Base-by-base conservation (phyloP, 2,329 filamentous ascomycete species). In the Spiromastix sp. region DNA sequence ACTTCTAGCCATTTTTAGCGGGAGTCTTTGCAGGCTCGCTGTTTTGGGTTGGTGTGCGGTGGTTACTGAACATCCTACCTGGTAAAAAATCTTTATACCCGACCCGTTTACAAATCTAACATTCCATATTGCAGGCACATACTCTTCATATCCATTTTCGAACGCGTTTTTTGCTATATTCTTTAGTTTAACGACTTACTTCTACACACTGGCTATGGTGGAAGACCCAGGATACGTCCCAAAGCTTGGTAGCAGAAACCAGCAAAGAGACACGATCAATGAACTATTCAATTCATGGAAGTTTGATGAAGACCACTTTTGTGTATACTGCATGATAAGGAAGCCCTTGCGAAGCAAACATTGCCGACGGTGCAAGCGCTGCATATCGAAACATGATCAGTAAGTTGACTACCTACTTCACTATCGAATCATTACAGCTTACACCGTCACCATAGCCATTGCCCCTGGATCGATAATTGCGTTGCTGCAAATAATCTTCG, bases 381-480 rank as follows among this genome's bases (percentile, higher is more conserved):
- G 91, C 56, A 84, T 98, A 36, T 86, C 89, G 36, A 93, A 93
- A 60, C 85, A 94, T 62, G 91, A 98, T 55, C 91, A 98, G 85
- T 93, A 63, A 71, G 84, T 71, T 19, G 25, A 17, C 12, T 17
- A 22, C 9, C 8, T 5, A 7, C 12, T 30, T 13, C n/a, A 32
- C 11, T 11, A 18, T 26, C 9, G 12, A 8, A 32, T 34, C 13
- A 16, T 29, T 42, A 30, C 34, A n/a, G 8, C 16, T 43, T 29
- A 43, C 37, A 20, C 13, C 34, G 20, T 34, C 3, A 9, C 29
- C n/a, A 20, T 45, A 93, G 85, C 53, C 91, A 98, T 55, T 98
- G 91, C 52, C 91, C 91, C 0, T 98, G 91, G 91, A 84, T 96
- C 16, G 83, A 93, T 62, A 96, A 95, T 60, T 98, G 91, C 51